These are phyloP conservation scores for Cladosporium halotolerans DNA, from an alignment of 2,329 filamentous ascomycete species.

Conservation along the genomic window DNA sequence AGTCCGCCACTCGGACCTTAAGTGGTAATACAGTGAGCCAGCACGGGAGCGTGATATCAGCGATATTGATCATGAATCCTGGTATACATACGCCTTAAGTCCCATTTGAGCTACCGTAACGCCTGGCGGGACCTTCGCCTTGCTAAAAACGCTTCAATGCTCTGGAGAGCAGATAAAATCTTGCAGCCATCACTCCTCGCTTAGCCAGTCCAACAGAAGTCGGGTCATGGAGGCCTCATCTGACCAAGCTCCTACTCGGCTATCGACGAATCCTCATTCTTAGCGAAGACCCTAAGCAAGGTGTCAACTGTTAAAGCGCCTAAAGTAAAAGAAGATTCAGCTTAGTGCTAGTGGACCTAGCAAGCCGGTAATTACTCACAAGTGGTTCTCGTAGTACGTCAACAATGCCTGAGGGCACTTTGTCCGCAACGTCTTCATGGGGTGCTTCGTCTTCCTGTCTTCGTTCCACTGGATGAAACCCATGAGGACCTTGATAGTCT, in stretches of 20 bases:
- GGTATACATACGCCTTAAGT: background rate
- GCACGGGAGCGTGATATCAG: too few species aligned
- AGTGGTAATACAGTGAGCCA: too few species aligned
- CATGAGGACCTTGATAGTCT: conserved; percentile 47
- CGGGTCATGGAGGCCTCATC: too few species aligned
- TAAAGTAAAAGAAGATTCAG: background rate
- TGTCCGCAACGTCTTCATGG: conserved; percentile 60
- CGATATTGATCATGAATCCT: background rate
- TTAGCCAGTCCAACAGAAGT: too few species aligned
- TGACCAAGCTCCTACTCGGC: too few species aligned
- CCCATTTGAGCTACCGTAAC: background rate
- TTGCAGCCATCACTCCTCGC: too few species aligned
- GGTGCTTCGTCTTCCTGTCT: conserved; percentile 67
- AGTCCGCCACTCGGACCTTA: too few species aligned
- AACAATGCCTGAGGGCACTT: conserved; percentile 66
- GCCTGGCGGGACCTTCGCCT: background rate
- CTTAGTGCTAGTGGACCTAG: too few species aligned
- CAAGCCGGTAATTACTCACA: conserved; percentile 26
- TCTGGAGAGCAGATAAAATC: background rate
- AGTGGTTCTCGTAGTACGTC: conserved; percentile 33
- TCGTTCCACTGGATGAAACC: conserved; percentile 67
- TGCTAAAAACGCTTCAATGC: conserved; percentile 1
- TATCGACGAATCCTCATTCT: background rate
- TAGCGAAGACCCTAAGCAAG: conserved; percentile 2
- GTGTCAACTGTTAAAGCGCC: conserved; percentile 1